Percentiles rank a stretch among this genome's conserved stretches.
Evolutionary conservation across 139 green algal species (phyloP).

Genomic region (Dunaliella sp.): DNA sequence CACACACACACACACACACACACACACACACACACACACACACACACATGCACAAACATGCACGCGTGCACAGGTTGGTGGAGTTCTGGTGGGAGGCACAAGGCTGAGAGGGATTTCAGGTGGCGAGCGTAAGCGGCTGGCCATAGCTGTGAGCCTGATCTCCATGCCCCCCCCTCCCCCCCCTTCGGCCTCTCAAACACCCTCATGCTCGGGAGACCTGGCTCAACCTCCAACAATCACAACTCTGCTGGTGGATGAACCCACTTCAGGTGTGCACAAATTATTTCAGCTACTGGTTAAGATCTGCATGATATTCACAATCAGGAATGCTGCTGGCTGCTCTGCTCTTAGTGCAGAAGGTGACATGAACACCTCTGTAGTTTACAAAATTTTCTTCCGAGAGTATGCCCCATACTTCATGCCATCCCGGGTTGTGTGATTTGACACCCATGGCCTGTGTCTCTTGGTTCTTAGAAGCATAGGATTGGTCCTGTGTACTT

Average conservation of each 20-base stretch:
- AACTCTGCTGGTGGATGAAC: neutral
- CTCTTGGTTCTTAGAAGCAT: too few relatives aligned
- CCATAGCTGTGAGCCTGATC: neutral
- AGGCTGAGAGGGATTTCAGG: neutral
- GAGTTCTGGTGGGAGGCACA: neutral
- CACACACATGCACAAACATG: neutral
- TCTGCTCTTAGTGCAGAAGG: too few relatives aligned
- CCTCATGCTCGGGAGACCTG: neutral
- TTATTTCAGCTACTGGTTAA: too few relatives aligned
- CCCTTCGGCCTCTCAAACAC: neutral
- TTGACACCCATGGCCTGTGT: too few relatives aligned
- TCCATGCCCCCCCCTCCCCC: neutral
- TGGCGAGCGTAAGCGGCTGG: neutral
- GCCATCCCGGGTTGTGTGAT: too few relatives aligned
- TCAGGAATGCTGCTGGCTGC: too few relatives aligned
- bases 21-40: neutral
- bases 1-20: too few relatives aligned
- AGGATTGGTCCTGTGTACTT: too few relatives aligned
- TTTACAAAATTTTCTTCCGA: too few relatives aligned
- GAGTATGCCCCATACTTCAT: too few relatives aligned
- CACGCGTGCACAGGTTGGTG: neutral
- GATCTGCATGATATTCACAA: too few relatives aligned
- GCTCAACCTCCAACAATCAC: neutral
- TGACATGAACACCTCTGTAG: too few relatives aligned
- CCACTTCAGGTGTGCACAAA: neutral